Percentiles rank a stretch among this genome's conserved stretches.
Evolutionary conservation across 2,329 filamentous ascomycete species (phyloP).

Genomic region (Metarhizium robertsii): DNA sequence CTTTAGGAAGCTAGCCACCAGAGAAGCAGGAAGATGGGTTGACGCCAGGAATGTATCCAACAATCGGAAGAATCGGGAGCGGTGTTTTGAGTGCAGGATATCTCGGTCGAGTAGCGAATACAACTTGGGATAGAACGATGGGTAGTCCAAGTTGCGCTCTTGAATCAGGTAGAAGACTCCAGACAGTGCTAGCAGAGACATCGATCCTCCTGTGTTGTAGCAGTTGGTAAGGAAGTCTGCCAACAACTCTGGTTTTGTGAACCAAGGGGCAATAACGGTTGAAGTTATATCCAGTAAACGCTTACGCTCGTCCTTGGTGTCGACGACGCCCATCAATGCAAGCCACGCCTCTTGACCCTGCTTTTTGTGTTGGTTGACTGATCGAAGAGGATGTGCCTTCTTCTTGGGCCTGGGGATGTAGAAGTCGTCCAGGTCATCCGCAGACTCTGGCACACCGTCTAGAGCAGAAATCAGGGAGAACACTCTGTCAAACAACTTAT

Average conservation of each 20-base stretch:
- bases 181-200: conserved; percentile 77
- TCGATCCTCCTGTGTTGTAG: conserved; percentile 78
- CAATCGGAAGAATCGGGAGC: conserved; percentile 86
- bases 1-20: conserved; percentile 96
- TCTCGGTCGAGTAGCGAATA: conserved; percentile 85
- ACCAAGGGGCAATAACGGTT: conserved; percentile 77
- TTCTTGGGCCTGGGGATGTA: conserved; percentile 57
- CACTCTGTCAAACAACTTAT: conserved; percentile 41
- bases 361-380: conserved; percentile 62
- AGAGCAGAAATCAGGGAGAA: conserved; percentile 57
- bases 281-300: conserved; percentile 66
- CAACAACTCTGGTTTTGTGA: conserved; percentile 75
- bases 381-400: conserved; percentile 56
- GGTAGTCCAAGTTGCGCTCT: conserved; percentile 91
- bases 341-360: conserved; percentile 84
- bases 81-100: conserved; percentile 86
- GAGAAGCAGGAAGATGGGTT: conserved; percentile 79
- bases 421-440: conserved; percentile 59
- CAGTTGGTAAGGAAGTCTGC: conserved; percentile 97
- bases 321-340: conserved; percentile 57
- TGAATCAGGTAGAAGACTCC: conserved; percentile 93
- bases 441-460: conserved; percentile 59
- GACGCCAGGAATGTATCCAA: conserved; percentile 85
- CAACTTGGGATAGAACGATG: conserved; percentile 84
- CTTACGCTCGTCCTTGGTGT: conserved; percentile 70